Conservation (phyloP, 2,329 filamentous ascomycete genomes). For the Trichoderma simmonsii region DNA sequence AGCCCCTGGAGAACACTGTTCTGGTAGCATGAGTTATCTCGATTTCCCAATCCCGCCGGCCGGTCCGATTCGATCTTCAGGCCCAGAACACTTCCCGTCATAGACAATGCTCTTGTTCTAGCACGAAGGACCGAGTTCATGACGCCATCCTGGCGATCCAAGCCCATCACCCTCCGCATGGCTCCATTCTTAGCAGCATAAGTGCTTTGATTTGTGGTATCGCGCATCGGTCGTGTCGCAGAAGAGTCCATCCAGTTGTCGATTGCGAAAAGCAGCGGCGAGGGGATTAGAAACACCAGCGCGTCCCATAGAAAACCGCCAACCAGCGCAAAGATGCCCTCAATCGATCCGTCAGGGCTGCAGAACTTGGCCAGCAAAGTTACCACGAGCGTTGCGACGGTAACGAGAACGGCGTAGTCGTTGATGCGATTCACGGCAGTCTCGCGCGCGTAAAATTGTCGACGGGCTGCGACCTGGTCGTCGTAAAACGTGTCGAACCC, state of each 20-base stretch:
- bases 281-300: slow-evolving; percentile 56
- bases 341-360: slow-evolving; percentile 33
- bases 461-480: slow-evolving; percentile 34
- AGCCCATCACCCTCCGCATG: slow-evolving; percentile 60
- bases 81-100: slow-evolving; percentile 45
- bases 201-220: slow-evolving; percentile 36
- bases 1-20: slow-evolving; percentile 90
- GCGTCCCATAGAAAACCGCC: slow-evolving; percentile 57
- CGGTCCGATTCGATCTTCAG: slow-evolving; percentile 41
- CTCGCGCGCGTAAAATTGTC: slow-evolving; percentile 29
- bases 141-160: slow-evolving; percentile 52
- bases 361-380: slow-evolving; percentile 36
- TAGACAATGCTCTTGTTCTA: slow-evolving; percentile 53
- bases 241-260: slow-evolving; percentile 53
- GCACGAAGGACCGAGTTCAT: slow-evolving; percentile 57
- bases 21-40: slow-evolving; percentile 95
- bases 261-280: slow-evolving; percentile 53
- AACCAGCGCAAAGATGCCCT: slow-evolving; percentile 27
- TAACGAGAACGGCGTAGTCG: slow-evolving; percentile 36
- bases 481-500: slow-evolving; percentile 36
- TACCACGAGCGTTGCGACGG: slow-evolving; percentile 32
- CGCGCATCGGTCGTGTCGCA: slow-evolving; percentile 38
- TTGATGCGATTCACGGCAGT: slow-evolving; percentile 32
- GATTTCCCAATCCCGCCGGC: slow-evolving; percentile 76
- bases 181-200: slow-evolving; percentile 62